Evolutionary conservation across 2,329 filamentous ascomycete species (phyloP), one percentile per base, ranked within the genome.

Genomic region (Colletotrichum magnum): DNA sequence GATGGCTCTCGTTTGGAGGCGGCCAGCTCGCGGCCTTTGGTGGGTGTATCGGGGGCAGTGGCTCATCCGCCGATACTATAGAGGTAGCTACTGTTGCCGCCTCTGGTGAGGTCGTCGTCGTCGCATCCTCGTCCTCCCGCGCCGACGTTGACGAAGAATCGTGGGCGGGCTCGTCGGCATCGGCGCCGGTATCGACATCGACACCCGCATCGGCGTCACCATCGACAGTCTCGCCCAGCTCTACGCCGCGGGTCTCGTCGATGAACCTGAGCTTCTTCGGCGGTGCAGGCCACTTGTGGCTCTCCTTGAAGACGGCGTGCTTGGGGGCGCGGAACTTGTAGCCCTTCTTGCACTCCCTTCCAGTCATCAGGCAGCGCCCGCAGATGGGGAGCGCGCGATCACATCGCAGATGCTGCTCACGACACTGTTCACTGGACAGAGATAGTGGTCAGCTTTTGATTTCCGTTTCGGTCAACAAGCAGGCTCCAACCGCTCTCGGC

Each of bases 401-500:
- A 83, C 84, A 86, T 78, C 82, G 84, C 16, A 85, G 74, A 73
- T 85, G 84, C 72, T 84, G 81, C 67, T 84, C 80, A 70, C 84
- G 82, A 74, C 84, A 86, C 54, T 81, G 83, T 73, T 83, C 79
- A 73, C 83, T 85, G 73, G 65, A 36, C 2, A 36, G 32, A 32
- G 41, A 24, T 4, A 52, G 24, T 10, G 21, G 62, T 68, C 51
- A 69, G 67, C 63, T 18, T 18, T 6, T 18, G 5, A 7, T 16
- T 28, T 9, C 10, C 18, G n/a, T 24, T 13, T 26, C 6, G 7
- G 7, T 43, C 41, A 36, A 36, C 7, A 36, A 7, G 32, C 32
- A 36, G 10, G 16, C 13, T 43, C 13, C 16, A n/a, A 28, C 51
- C 58, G 21, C 47, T 18, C 26, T 32, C 39, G 6, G 24, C 13